phyloP scores from a whole-genome alignment of 345 rosid genomes.

The Eutrema japonicum region DNA sequence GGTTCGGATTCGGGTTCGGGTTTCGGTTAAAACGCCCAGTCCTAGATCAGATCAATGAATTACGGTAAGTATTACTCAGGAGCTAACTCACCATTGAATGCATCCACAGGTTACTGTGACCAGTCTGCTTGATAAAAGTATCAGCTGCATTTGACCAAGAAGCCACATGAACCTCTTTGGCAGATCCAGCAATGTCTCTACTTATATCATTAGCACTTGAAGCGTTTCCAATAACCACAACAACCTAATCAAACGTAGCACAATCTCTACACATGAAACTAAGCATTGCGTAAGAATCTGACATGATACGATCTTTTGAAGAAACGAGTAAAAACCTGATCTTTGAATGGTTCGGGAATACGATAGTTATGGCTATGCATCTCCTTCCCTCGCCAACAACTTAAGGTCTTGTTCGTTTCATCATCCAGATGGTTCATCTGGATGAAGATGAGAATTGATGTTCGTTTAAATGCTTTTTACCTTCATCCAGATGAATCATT shows the following conservation, averaged over 20 bases:
- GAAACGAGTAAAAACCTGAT: constrained; percentile 55
- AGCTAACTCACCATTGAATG: constrained; percentile 73
- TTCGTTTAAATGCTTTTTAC: no score
- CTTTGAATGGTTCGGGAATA: constrained; percentile 60
- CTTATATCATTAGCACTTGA: constrained; percentile 76
- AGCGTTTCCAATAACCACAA: constrained; percentile 69
- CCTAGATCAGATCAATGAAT: no score
- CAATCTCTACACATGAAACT: constrained; percentile 3
- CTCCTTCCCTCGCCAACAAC: constrained; percentile 88
- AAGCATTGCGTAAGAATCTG: background rate
- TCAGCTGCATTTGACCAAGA: constrained; percentile 58
- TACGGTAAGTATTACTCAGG: no score
- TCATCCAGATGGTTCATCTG: no score
- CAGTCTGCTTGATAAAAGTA: constrained; percentile 49
- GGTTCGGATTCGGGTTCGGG: no score
- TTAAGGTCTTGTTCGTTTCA: constrained; percentile 19
- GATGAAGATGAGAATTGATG: no score
- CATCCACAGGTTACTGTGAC: constrained; percentile 62
- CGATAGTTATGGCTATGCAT: constrained; percentile 91
- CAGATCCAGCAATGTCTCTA: constrained; percentile 58
- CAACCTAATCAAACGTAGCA: constrained; percentile 51
- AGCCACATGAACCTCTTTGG: constrained; percentile 72
- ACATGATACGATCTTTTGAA: background rate
- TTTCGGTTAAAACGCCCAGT: no score
- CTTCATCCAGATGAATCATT: no score